Conservation (phyloP, 1,284 basidiomycete genomes). For the Volvariella surrecta region DNA sequence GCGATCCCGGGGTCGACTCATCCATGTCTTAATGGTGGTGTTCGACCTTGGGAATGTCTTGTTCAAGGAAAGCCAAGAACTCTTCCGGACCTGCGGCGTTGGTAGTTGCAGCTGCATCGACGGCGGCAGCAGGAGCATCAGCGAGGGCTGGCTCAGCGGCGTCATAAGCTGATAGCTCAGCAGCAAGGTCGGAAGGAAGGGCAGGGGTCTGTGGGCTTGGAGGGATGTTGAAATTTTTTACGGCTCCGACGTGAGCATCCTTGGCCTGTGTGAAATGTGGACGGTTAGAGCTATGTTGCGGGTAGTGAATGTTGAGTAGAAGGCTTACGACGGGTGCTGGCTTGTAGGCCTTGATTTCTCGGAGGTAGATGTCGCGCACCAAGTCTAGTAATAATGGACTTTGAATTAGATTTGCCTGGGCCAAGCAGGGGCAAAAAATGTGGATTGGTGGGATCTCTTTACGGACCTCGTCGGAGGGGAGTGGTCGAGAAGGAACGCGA, state of each 20-base stretch:
- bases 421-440: conserved; percentile 25
- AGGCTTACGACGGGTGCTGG: conserved; percentile 37
- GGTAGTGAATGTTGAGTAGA: conserved; percentile 5
- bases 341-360: conserved; percentile 89
- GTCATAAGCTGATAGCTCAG: conserved; percentile 80
- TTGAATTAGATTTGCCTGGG: conserved; percentile 15
- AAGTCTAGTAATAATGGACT: conserved; percentile 52
- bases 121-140: conserved; percentile 14
- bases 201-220: conserved; percentile 59
- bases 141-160: conserved; percentile 61
- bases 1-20: too few species aligned
- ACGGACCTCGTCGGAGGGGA: conserved; percentile 62
- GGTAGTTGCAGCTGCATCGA: conserved; percentile 19
- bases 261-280: conserved; percentile 50
- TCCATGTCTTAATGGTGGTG: conserved; percentile 37
- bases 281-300: conserved; percentile 3
- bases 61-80: conserved; percentile 36
- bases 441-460: conserved; percentile 4
- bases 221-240: conserved; percentile 69
- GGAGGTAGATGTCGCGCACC: conserved; percentile 88
- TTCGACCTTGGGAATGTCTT: conserved; percentile 33
- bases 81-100: conserved; percentile 28
- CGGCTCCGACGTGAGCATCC: conserved; percentile 76
- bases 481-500: conserved; percentile 59
- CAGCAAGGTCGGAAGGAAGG: conserved; percentile 71